Conservation (phyloP, 805 yeast species). For the Barnettozyma botsteinii region DNA sequence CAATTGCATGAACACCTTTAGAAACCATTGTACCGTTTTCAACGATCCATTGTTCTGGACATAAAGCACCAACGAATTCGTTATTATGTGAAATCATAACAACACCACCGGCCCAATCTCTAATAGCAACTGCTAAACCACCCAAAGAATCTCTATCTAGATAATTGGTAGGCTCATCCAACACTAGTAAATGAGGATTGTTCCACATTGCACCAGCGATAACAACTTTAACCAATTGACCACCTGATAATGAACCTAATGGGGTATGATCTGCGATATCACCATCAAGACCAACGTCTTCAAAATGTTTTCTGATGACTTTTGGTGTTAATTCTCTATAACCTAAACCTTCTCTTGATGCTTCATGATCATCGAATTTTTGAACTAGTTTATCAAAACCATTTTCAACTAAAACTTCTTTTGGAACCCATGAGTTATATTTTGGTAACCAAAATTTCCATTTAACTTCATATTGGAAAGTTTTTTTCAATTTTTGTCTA, state of each 20-base stretch:
- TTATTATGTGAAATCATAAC: slow-evolving; percentile 97
- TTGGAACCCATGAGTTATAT: slow-evolving; percentile 89
- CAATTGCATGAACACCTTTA: slow-evolving; percentile 73
- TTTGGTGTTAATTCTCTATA: slow-evolving; percentile 90
- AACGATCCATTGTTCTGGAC: slow-evolving; percentile 98
- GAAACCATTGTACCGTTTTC: slow-evolving; percentile 87
- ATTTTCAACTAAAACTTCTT: slow-evolving; percentile 71
- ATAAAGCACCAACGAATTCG: slow-evolving; percentile 93
- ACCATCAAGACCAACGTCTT: slow-evolving; percentile 95
- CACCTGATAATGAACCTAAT: slow-evolving; percentile 94
- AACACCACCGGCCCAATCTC: slow-evolving; percentile 98
- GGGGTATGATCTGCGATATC: slow-evolving; percentile 99
- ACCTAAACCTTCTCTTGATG: slow-evolving; percentile 98
- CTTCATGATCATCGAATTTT: slow-evolving; percentile 97
- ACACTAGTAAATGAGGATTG: slow-evolving; percentile 91
- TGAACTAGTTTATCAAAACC: slow-evolving; percentile 90
- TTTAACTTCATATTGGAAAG: slow-evolving; percentile 94
- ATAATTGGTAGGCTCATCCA: slow-evolving; percentile 98
- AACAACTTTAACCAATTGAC: slow-evolving; percentile 96
- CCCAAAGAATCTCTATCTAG: slow-evolving; percentile 97
- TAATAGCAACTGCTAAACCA: slow-evolving; percentile 93
- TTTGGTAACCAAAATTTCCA: slow-evolving; percentile 92
- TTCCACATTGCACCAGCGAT: slow-evolving; percentile 99
- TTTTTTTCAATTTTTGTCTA: slow-evolving; percentile 91
- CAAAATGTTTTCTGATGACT: slow-evolving; percentile 93